phyloP scores from a whole-genome alignment of 139 green algal species.

The Zygnema circumcarinatum region DNA sequence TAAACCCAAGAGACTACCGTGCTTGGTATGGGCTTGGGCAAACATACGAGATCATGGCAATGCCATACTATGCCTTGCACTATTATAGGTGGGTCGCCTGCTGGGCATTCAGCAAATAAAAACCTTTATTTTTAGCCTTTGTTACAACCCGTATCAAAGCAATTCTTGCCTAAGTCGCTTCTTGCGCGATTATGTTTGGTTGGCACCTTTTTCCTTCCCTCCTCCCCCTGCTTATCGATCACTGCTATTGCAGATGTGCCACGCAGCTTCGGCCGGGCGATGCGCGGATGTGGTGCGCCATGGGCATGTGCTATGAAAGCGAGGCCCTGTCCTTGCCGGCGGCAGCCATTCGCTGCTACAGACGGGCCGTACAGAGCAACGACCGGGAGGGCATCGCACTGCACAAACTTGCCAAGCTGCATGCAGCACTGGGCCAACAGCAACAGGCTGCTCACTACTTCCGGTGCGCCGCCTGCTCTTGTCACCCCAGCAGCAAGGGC shows the following conservation, averaged over 20 bases:
- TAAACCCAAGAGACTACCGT: constrained; percentile 89
- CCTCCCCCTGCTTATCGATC: constrained; percentile 8
- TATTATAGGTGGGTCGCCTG: constrained; percentile 79
- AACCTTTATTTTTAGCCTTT: constrained; percentile 66
- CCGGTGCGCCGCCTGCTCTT: constrained; percentile 14
- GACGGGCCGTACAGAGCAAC: constrained; percentile 60
- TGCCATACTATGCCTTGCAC: constrained; percentile 87
- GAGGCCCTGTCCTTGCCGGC: constrained; percentile 71
- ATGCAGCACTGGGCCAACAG: constrained; percentile 65
- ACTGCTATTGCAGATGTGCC: not conserved
- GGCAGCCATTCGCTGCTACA: constrained; percentile 87
- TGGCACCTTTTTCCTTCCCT: not conserved
- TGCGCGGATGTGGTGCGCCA: constrained; percentile 96
- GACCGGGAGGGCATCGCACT: constrained; percentile 89
- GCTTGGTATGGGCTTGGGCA: constrained; percentile 98
- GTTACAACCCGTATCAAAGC: not conserved
- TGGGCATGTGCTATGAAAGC: constrained; percentile 93
- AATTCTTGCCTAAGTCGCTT: not conserved
- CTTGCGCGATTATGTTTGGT: constrained; percentile 1
- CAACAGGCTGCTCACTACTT: constrained; percentile 60
- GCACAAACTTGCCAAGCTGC: constrained; percentile 77
- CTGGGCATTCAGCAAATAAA: no score
- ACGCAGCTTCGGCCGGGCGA: constrained; percentile 68
- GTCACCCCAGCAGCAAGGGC: not conserved
- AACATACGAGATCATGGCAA: constrained; percentile 95